Evolutionary conservation across 228 moss, liverwort and hornwort genomes (phyloP), one percentile per base, ranked within the genome.

Genomic region (Sphagnum magellanicum): DNA sequence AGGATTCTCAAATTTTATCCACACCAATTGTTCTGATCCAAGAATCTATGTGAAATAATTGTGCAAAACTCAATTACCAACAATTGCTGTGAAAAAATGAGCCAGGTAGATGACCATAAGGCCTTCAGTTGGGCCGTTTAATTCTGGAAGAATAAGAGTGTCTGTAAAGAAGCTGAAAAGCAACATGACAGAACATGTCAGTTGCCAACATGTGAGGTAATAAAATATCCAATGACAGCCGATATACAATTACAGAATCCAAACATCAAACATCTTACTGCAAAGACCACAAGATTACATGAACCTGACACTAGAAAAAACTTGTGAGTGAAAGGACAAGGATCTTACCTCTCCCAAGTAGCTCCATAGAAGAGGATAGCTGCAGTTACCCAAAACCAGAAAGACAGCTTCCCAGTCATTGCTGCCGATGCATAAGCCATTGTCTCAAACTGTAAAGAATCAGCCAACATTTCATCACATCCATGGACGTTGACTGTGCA

Each of bases 81-180:
- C 89, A 75, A 89, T 63, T 79, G 71, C 81, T 60, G 92, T 95
- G 10, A 87, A 86, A 55, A 89, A 77, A 73, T 96, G 91, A 49
- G 81, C 87, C 4, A 79, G 10, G 60, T 81, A 96, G 62, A 98
- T 89, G 46, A 94, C 74, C 85, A 98, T 74, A 49, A 96, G 73
- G 47, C 95, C 95, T 84, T 98, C 98, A 0, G 94, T 98, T 51
- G 98, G 98, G 49, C 94, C 98, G 64, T 98, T 94, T 57, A 98
- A 68, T 67, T 90, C 94, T 67, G 98, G 98, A 82, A 94, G 89
- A 66, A 98, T 89, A 61, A 98, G 94, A 0, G 94, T 90, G 70
- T 94, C 87, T 53, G 94, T 94, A 78, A 98, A 98, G 81, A 87
- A 98, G 82, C 92, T 95, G 87, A 16, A 77, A n/a, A 6, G 59